Evolutionary conservation across 2,329 filamentous ascomycete genomes (phyloP).

Genomic region (Pseudopithomyces maydicus): DNA sequence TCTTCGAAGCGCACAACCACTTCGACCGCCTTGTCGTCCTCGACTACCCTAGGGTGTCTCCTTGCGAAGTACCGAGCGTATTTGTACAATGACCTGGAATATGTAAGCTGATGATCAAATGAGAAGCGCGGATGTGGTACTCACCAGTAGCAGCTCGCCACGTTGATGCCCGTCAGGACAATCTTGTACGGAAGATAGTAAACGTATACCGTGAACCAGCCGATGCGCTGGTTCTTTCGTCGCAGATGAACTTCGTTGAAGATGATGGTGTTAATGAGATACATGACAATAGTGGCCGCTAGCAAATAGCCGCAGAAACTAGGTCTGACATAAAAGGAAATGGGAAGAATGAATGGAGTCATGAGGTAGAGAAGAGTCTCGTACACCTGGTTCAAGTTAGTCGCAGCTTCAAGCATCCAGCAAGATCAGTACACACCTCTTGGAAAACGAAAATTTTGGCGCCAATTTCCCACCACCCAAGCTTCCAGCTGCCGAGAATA

Average conservation of each 20-base stretch:
- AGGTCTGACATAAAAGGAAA: conserved; percentile 51
- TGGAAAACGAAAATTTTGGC: conserved; percentile 57
- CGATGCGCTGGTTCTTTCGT: conserved; percentile 50
- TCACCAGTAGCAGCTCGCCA: conserved; percentile 38
- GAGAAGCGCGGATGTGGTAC: conserved; percentile 16
- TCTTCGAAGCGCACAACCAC: conserved; percentile 33
- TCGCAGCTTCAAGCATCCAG: neutral
- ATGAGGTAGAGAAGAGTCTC: conserved; percentile 54
- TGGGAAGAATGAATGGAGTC: conserved; percentile 53
- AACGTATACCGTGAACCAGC: conserved; percentile 42
- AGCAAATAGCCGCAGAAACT: conserved; percentile 48
- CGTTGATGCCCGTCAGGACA: conserved; percentile 52
- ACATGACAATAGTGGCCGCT: conserved; percentile 48
- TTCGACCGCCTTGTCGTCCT: conserved; percentile 51
- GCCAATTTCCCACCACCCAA: conserved; percentile 56
- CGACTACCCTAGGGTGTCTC: conserved; percentile 55
- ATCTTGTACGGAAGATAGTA: conserved; percentile 56
- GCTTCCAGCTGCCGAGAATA: conserved; percentile 53
- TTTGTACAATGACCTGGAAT: conserved; percentile 44
- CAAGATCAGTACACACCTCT: conserved; percentile 35
- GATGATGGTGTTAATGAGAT: conserved; percentile 50
- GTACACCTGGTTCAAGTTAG: conserved; percentile 41
- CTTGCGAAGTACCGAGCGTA: conserved; percentile 55
- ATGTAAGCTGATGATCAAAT: neutral
- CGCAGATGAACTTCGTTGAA: conserved; percentile 58